Base-by-base conservation (phyloP, 2,329 filamentous ascomycete genomes). In the Fusarium acutatum region DNA sequence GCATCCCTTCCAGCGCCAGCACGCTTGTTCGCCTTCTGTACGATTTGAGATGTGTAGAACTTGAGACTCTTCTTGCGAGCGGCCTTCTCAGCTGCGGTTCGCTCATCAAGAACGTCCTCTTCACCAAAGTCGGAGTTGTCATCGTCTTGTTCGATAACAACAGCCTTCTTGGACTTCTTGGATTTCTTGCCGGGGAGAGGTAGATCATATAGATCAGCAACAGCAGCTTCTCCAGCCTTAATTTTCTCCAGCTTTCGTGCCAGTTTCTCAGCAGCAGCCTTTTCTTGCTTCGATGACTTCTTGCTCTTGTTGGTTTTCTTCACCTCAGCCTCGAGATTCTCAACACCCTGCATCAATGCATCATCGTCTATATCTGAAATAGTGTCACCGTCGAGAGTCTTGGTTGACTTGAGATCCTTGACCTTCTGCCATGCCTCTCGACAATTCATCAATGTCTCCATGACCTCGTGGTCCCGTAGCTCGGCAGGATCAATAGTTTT, bases 31-130 rank as follows among this genome's bases (percentile, higher is more conserved):
- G 94, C 91, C 84, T 98, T 98, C 81, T 98, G 96, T 34, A 94
- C 93, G 74, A 99, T 96, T 81, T 99, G 96, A 7, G 95, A 97
- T 6, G 97, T 98, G 88, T 99, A 99, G 87, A 99, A 99, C 71
- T 95, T 93, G 65, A 99, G 89, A 73, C 91, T 94, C 87, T 97
- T 97, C 87, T 96, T 97, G 82, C 93, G 93, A 67, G 90, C 89
- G 0, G 92, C 93, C 84, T 99, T 99, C 78, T 97, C 94, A 46
- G 93, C 93, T 2, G 94, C 92, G 69, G 96, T 91, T 69, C 91
- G 88, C 17, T 91, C 90, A 60, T 95, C 94, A 66, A 98, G 88
- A 8, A 87, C 85, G 22, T 94, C 92, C 81, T 97, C 95, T 78
- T 99, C 96, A 76, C 96, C 96, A 80, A 99, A 96, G 85, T 99